Evolutionary conservation across 805 yeast genomes (phyloP), one percentile per base, ranked within the genome.

Genomic region (Wickerhamomyces rabaulensis): DNA sequence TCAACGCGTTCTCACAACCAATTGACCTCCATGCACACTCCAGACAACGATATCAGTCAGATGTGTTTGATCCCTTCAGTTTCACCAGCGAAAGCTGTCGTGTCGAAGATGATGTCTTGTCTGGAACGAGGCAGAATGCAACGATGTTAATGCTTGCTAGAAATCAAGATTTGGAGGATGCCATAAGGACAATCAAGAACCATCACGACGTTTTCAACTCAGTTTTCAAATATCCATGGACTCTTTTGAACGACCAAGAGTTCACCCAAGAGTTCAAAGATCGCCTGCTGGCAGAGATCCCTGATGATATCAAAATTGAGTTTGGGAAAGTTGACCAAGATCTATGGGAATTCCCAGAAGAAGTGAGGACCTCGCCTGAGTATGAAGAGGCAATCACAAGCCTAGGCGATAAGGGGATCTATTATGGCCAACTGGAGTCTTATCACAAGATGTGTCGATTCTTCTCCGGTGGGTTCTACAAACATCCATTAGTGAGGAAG

Each of bases 371-470:
- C 2, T 39, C 54, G 1, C 23, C 38, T 27, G 51, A 47, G 9
- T 64, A 85, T 47, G 57, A 72, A 25, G 90, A 87, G 60, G 70
- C 71, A 15, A 73, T 91, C 13, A 75, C 81, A 36, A 67, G 71
- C 16, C 97, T 91, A 63, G 95, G 95, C 26, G 97, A 91, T 65
- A 67, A 89, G 33, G 82, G 80, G 1, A 81, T 92, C 48, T 75
- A 87, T 77, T 91, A 94, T 63, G 98, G 97, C 0, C 82, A 79
- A 48, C 65, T 82, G 71, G 83, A 76, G 43, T 79, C 92, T 6
- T 94, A 92, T 61, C 97, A 92, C 64, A 84, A 86, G 60, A 92
- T 92, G 98, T 92, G 98, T 63, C 75, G 97, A n/a, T 91, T 83
- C 62, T 88, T 87, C 61, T 80, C 95, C 0, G 96, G 96, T 1